Conservation (phyloP, 495 filamentous ascomycete genomes). For the Elaphomyces granulatus region DNA sequence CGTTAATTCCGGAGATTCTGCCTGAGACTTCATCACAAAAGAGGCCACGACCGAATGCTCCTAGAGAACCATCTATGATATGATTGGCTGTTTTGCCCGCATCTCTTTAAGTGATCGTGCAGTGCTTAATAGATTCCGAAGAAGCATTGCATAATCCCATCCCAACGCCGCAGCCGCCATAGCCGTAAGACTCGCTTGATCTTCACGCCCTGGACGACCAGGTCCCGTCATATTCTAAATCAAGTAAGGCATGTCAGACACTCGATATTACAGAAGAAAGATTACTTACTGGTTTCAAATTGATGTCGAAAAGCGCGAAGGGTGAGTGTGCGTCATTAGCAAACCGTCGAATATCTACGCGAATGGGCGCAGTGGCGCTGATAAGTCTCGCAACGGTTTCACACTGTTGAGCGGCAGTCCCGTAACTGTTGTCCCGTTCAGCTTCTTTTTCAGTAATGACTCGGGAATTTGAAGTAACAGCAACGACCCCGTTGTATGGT, state of each 20-base stretch:
- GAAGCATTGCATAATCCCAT: slow-evolving; percentile 14
- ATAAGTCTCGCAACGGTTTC: slow-evolving; percentile 18
- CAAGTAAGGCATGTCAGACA: neutral
- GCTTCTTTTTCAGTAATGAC: slow-evolving; percentile 10
- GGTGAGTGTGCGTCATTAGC: slow-evolving; percentile 2
- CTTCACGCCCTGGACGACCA: slow-evolving; percentile 18
- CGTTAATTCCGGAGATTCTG: no score
- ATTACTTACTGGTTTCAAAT: slow-evolving; percentile 28
- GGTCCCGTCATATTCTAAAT: slow-evolving; percentile 21
- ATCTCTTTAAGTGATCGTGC: no score
- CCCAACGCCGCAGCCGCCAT: slow-evolving; percentile 14
- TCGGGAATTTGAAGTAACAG: slow-evolving; percentile 21
- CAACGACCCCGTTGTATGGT: slow-evolving; percentile 22
- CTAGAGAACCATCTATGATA: no score
- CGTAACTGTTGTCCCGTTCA: slow-evolving; percentile 11
- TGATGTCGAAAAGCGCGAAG: slow-evolving; percentile 31
- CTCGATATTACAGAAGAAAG: neutral
- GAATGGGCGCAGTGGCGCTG: slow-evolving; percentile 19
- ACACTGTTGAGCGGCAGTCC: slow-evolving; percentile 14
- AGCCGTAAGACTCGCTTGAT: slow-evolving; percentile 18
- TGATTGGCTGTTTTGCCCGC: no score
- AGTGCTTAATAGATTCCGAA: slow-evolving; percentile 16
- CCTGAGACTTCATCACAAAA: no score
- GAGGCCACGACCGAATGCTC: no score
- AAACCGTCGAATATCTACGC: slow-evolving; percentile 23